Percentiles rank a stretch among this genome's conserved stretches.
phyloP scores from a whole-genome alignment of 2,329 filamentous ascomycete species.

The Monosporascus sp. region DNA sequence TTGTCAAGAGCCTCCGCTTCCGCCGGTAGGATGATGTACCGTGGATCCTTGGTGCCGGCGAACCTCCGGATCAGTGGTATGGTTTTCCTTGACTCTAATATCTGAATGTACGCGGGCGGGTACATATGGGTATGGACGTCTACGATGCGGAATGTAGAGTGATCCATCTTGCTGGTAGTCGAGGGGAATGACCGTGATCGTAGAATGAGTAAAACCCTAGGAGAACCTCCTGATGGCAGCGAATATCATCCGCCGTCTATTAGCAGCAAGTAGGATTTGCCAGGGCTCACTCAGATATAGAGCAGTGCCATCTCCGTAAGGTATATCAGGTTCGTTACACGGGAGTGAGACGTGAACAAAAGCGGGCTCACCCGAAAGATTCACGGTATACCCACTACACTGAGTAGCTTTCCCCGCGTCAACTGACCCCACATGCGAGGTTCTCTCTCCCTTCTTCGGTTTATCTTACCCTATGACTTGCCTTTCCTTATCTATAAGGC shows the following conservation, averaged over 20 bases:
- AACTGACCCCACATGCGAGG: neutral
- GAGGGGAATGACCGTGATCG: neutral
- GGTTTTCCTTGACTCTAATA: constrained; percentile 52
- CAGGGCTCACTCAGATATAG: too few species aligned
- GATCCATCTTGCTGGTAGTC: constrained; percentile 25
- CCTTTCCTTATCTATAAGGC: neutral
- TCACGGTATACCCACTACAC: too few species aligned
- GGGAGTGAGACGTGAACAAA: too few species aligned
- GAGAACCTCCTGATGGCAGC: too few species aligned
- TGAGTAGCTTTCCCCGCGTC: too few species aligned
- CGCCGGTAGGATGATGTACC: constrained; percentile 59
- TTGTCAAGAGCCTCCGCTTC: constrained; percentile 43
- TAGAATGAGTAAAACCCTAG: neutral
- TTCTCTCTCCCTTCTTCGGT: neutral
- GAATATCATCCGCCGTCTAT: too few species aligned
- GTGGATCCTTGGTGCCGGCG: constrained; percentile 48
- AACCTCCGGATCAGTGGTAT: constrained; percentile 71
- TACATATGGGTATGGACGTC: constrained; percentile 70
- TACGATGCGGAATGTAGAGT: constrained; percentile 41
- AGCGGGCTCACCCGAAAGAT: too few species aligned
- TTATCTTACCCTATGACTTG: neutral
- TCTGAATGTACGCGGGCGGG: constrained; percentile 56
- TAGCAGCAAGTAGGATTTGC: too few species aligned
- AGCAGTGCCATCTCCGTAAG: too few species aligned
- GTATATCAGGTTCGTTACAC: too few species aligned